Evolutionary conservation across 1,284 basidiomycete genomes (phyloP), one percentile per base, ranked within the genome.

Genomic region (Apiotrichum siamense): DNA sequence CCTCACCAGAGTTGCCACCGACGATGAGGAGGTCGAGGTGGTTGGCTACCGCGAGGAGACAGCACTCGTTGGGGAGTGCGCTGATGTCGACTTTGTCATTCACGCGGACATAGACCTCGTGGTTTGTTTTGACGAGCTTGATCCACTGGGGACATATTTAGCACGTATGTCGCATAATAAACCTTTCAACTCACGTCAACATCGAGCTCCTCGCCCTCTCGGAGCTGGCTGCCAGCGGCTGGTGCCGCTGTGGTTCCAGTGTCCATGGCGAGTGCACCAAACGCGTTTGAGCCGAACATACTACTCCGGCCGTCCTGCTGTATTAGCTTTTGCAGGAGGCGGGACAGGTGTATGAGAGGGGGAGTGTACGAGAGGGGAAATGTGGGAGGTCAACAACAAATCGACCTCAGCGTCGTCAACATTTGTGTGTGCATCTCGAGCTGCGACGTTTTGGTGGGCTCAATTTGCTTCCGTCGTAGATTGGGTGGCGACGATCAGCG

Each of bases 21-120:
- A 70, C 74, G 29, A 76, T 66, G 15, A 72, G 55, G 29, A 76
- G 55, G 35, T 68, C 73, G 50, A 62, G 67, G 13, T 20, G 36
- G 44, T 75, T 74, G 26, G 71, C 70, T 1, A 77, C 61, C 1
- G 70, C 73, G 49, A 78, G 61, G 51, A 77, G 62, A 46, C 67
- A 70, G 50, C 66, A 68, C 43, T 70, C 67, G 37, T 58, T 53
- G 12, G 73, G 73, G 20, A 76, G 54, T 1, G 60, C 59, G 3
- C 64, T 58, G 7, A 75, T 58, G 4, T 67, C 58, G 18, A 69
- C 57, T 40, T 57, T 66, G 32, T 70, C 68, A 2, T 62, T 47
- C 0, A 75, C 69, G 18, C 69, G 58, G 7, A 75, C 73, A 33
- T 67, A 61, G n/a, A 70, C 67, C 56, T 75, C 74, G 40, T 70